Evolutionary conservation across 306 rosid genomes (phyloP).

Genomic region (Ceratonia siliqua): DNA sequence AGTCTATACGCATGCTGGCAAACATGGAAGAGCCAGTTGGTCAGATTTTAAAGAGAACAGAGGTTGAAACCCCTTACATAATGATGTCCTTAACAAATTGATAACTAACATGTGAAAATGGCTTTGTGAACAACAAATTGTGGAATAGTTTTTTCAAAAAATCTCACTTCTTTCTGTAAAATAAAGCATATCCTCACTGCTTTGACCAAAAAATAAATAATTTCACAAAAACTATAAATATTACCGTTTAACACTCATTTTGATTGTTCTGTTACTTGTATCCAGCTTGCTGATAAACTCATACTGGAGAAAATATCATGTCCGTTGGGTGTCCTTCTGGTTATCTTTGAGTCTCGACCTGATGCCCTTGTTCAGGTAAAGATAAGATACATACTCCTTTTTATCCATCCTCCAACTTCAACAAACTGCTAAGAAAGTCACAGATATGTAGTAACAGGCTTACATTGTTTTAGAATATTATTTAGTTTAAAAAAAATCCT

Average conservation of each 20-base stretch:
- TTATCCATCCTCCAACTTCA: constrained; percentile 11
- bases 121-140: neutral
- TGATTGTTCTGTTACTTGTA: constrained; percentile 36
- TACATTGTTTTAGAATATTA: neutral
- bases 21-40: constrained; percentile 89
- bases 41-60: constrained; percentile 66
- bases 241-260: constrained; percentile 9
- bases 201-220: constrained; percentile 8
- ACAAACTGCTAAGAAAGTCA: constrained; percentile 18
- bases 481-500: neutral
- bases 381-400: constrained; percentile 13
- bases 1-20: constrained; percentile 73
- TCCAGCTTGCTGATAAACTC: constrained; percentile 78
- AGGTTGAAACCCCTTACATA: constrained; percentile 49
- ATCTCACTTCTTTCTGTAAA: constrained; percentile 3
- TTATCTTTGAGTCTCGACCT: constrained; percentile 92
- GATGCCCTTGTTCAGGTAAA: constrained; percentile 96
- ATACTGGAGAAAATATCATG: constrained; percentile 68
- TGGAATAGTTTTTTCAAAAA: neutral
- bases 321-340: constrained; percentile 82
- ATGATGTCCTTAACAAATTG: neutral
- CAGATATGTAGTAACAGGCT: constrained; percentile 8
- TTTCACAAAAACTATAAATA: neutral
- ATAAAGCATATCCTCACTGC: neutral
- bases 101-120: neutral